Evolutionary conservation across 768 basidiomycete genomes (phyloP), one percentile per base, ranked within the genome.

Genomic region (Phaeotremella skinneri): DNA sequence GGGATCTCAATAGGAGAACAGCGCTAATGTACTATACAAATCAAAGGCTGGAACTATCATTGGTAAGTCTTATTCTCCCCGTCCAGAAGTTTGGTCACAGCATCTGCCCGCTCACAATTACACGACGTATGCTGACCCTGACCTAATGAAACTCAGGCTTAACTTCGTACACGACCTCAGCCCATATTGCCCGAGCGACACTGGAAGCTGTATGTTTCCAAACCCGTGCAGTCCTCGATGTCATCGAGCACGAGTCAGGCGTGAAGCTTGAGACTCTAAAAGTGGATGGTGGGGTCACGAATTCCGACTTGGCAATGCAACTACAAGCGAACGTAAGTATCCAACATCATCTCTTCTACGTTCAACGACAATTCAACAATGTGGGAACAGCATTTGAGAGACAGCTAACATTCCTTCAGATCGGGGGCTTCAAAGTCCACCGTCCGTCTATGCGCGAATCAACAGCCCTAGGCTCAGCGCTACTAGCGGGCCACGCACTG

Each of bases 371-470:
- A n/a, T n/a, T n/a, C n/a, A n/a, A n/a, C n/a, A n/a, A n/a, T n/a
- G n/a, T n/a, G n/a, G n/a, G n/a, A n/a, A n/a, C n/a, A n/a, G n/a
- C n/a, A n/a, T n/a, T n/a, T n/a, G n/a, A n/a, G n/a, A n/a, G n/a
- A n/a, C 4, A 41, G 42, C 55, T 51, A 29, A 56, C 56, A 90
- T 25, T 13, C 0, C 16, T 90, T 2, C 88, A 96, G 74, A 80
- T 94, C 42, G 91, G 92, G 29, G 94, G 93, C 14, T 93, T 96
- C 78, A 85, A 84, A 27, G 90, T 99, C 62, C 80, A 93, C 58
- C 82, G 96, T 55, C 96, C 94, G 11, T 87, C 90, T 72, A 99
- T 99, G 96, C 81, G 94, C 75, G 96, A 99, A 77, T 93, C 90
- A 2, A 99, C 96, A 16, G 96, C 96, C 1, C 82, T 99, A 49